Evolutionary conservation across 768 basidiomycete species (phyloP), one percentile per base, ranked within the genome.

Genomic region (Ephemerocybe angulata): DNA sequence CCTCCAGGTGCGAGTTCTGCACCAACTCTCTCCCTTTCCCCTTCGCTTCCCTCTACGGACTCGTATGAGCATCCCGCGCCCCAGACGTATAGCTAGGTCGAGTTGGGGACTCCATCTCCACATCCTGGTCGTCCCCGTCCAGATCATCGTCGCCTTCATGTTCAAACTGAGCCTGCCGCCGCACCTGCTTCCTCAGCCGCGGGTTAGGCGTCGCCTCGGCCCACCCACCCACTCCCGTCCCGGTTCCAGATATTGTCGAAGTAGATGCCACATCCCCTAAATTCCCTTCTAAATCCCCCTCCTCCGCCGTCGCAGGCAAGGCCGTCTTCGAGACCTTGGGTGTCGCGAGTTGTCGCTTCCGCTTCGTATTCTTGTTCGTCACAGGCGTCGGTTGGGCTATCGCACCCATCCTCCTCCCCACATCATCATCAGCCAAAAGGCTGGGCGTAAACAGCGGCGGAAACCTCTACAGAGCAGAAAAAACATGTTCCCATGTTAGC

Each of bases 381-480:
- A n/a, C n/a, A n/a, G n/a, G n/a, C n/a, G n/a, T n/a, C n/a, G n/a
- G n/a, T n/a, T n/a, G n/a, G n/a, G n/a, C n/a, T n/a, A n/a, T n/a
- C n/a, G n/a, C n/a, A n/a, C n/a, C n/a, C n/a, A n/a, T n/a, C n/a
- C n/a, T n/a, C n/a, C n/a, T n/a, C n/a, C n/a, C n/a, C n/a, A n/a
- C n/a, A n/a, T n/a, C n/a, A n/a, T n/a, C 31, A 30, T 35, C 42
- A 10, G 33, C 58, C 37, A 65, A 55, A 19, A 62, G 37, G 33
- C 64, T 67, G 19, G 67, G 62, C 35, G 65, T 62, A 62, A 62
- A 63, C 13, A 61, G 62, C 35, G 53, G 53, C 44, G n/a, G n/a
- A n/a, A n/a, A n/a, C n/a, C n/a, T n/a, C n/a, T n/a, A n/a, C n/a
- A n/a, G n/a, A n/a, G n/a, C n/a, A n/a, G n/a, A n/a, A n/a, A n/a